These are phyloP conservation scores for Closterium sp. DNA, from an alignment of 139 green algal species.

Conservation along the genomic window DNA sequence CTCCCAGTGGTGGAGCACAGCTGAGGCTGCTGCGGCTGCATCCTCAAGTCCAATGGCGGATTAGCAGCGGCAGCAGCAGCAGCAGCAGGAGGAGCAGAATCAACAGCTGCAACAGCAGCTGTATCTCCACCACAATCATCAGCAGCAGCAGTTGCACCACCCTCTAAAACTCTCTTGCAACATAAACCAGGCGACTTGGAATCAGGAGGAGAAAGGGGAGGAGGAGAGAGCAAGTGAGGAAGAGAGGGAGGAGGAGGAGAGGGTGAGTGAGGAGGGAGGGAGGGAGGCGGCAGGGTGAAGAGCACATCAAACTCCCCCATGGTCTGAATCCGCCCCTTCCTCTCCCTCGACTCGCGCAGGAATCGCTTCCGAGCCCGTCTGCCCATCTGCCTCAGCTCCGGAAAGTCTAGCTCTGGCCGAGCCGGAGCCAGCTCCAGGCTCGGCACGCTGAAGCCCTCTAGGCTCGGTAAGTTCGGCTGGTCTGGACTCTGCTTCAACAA, in stretches of 20 bases:
- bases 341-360: background rate
- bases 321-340: constrained; percentile 6
- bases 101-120: background rate
- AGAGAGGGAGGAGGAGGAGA: background rate
- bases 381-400: constrained; percentile 2
- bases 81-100: too few relatives aligned
- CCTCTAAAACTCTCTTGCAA: background rate
- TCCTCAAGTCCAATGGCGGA: background rate
- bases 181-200: background rate
- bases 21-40: background rate
- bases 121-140: background rate
- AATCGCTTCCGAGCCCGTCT: constrained; percentile 10
- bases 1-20: constrained; percentile 28
- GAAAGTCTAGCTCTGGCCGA: background rate
- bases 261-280: background rate
- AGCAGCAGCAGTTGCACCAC: background rate
- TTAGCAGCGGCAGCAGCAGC: background rate
- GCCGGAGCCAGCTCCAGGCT: background rate
- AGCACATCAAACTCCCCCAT: constrained; percentile 37
- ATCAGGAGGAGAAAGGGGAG: background rate
- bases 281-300: background rate
- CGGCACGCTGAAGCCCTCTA: background rate
- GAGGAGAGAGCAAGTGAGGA: too few relatives aligned
- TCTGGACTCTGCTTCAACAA: background rate
- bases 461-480: background rate